Evolutionary conservation across 2,329 filamentous ascomycete species (phyloP), one percentile per base, ranked within the genome.

Genomic region (Ascochyta clinopodiicola): DNA sequence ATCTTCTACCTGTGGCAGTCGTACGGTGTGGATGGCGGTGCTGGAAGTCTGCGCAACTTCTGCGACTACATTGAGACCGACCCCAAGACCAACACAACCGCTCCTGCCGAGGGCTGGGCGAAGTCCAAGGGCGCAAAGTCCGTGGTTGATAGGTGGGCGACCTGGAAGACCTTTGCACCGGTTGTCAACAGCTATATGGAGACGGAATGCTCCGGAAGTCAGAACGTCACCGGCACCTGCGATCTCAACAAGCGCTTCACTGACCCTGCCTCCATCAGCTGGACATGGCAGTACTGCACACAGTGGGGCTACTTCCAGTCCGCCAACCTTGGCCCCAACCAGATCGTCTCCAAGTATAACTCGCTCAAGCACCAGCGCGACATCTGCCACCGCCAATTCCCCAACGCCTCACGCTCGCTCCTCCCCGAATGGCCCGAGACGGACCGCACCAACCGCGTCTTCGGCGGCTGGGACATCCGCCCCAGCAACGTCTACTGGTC

Each of bases 221-320:
- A 70, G 21, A 68, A 61, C 31, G 51, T 53, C 4, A 49, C 52
- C 13, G 64, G 62, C 1, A 48, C 72, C 2, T 82, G 80, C 59
- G 62, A 77, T 27, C 60, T 82, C 27, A 68, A 77, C 29, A 59
- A 67, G 17, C 58, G 56, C 4, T 68, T 74, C 38, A 62, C 63
- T 2, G 73, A 78, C 6, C 73, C 79, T 0, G 60, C 72, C 7
- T 61, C 55, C 1, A 79, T 82, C 56, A 68, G 70, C 44, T 83
- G 80, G 80, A 77, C 71, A 0, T 83, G 80, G 80, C 81, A 84
- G 61, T 81, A 79, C 63, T 84, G 82, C 67, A 81, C 78, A 2
- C 76, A 84, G 63, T 83, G 78, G 78, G 82, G 72, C 9, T 83
- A 74, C 67, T 80, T 78, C 63, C 79, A 81, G 63, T 74, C 74